Conservation (phyloP, 2,329 filamentous ascomycete genomes). For the Aspergillus cejpii region DNA sequence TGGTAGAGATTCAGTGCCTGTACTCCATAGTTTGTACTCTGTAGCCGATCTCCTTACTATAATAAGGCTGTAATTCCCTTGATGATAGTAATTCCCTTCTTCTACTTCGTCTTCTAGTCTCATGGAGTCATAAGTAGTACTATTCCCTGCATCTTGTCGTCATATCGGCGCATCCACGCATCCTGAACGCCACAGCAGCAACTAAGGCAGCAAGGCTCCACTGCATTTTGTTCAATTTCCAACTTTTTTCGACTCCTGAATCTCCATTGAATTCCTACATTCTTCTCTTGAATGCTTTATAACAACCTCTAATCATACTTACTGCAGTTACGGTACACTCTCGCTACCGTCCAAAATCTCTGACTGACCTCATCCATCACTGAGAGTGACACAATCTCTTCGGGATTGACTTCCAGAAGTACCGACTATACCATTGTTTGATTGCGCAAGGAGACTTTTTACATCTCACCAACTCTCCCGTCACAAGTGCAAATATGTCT, state of each 20-base stretch:
- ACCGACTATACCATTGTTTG: neutral
- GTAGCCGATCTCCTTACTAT: neutral
- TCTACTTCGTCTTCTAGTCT: neutral
- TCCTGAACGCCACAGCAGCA: too few species aligned
- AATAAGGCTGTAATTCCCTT: too few species aligned
- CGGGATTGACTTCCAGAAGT: neutral
- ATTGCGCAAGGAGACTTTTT: neutral
- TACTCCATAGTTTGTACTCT: neutral
- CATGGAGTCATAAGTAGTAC: too few species aligned
- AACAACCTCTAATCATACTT: too few species aligned
- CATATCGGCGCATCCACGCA: too few species aligned
- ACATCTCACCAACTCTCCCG: neutral
- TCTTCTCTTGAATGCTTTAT: neutral
- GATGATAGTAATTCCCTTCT: too few species aligned
- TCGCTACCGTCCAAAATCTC: too few species aligned
- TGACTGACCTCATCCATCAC: slow-evolving; percentile 3
- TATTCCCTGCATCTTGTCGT: too few species aligned
- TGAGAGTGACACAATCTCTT: neutral
- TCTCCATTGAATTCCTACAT: neutral
- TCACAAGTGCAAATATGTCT: neutral
- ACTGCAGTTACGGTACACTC: too few species aligned
- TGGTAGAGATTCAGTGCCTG: neutral
- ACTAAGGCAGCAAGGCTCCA: too few species aligned
- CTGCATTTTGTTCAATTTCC: too few species aligned
- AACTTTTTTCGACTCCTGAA: too few species aligned